Evolutionary conservation across 257 asterid species (phyloP).

Genomic region (Solanum arcanum): DNA sequence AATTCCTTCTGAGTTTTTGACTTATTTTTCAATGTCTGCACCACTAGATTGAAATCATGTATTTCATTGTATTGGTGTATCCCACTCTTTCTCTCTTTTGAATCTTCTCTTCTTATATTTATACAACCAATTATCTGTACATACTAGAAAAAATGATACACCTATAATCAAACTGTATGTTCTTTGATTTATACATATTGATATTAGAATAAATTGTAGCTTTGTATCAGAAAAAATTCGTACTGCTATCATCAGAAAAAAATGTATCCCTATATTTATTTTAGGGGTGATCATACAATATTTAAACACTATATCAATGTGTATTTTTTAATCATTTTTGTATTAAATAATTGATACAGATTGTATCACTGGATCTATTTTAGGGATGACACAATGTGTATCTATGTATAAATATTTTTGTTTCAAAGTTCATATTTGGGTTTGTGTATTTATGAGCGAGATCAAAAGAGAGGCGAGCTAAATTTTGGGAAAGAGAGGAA

Average conservation of each 20-base stretch:
- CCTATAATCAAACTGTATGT: background rate
- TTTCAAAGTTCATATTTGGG: background rate
- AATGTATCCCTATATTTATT: too few relatives aligned
- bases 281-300: background rate
- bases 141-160: background rate
- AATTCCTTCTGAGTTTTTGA: too few relatives aligned
- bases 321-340: background rate
- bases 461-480: background rate
- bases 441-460: background rate
- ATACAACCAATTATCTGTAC: too few relatives aligned
- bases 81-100: background rate
- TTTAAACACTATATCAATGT: background rate
- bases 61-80: background rate
- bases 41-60: background rate
- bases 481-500: background rate
- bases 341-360: background rate
- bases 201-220: background rate
- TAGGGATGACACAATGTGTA: background rate
- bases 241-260: background rate
- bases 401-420: background rate
- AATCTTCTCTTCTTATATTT: background rate
- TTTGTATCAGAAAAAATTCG: too few relatives aligned
- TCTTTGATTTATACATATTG: background rate
- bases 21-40: background rate
- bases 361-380: too few relatives aligned